A percentile compares a stretch with the other conserved stretches of the same genome.
Conservation (phyloP, 257 asterid genomes). For the Przewalskia tangutica region DNA sequence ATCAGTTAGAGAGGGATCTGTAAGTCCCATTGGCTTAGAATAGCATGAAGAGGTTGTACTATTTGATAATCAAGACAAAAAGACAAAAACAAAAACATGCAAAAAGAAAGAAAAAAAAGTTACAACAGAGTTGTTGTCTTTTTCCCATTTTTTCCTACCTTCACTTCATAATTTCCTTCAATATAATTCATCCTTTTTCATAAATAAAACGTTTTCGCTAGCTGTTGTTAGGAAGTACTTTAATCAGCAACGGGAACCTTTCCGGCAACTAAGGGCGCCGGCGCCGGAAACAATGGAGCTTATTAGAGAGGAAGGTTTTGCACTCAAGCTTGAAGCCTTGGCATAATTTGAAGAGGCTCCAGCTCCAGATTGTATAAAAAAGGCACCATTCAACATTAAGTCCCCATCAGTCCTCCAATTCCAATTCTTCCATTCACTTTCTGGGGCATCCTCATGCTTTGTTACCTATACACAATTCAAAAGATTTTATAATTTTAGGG, state of each 20-base stretch:
- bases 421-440: conserved; percentile 51
- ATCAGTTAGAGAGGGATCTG: not conserved
- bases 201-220: not conserved
- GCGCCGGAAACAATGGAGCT: conserved; percentile 34
- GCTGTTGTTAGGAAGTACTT: not conserved
- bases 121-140: not conserved
- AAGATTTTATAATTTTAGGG: not conserved
- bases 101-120: not conserved
- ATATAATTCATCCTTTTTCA: not conserved
- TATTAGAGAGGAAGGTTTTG: conserved; percentile 37
- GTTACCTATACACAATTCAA: conserved; percentile 31
- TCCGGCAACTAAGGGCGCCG: conserved; percentile 39
- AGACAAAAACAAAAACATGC: not conserved
- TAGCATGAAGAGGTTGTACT: not conserved
- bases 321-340: conserved; percentile 57
- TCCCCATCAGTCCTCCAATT: conserved; percentile 61
- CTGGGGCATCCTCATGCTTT: conserved; percentile 45
- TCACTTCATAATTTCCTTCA: not conserved
- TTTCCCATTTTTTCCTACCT: not conserved
- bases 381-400: conserved; percentile 63
- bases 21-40: not conserved
- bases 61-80: conserved; percentile 11
- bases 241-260: conserved; percentile 32
- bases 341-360: conserved; percentile 46
- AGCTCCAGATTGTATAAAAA: conserved; percentile 33